A percentile compares a stretch with the other conserved stretches of the same genome.
Conservation (phyloP, 306 rosid genomes). For the Styphnolobium japonicum region DNA sequence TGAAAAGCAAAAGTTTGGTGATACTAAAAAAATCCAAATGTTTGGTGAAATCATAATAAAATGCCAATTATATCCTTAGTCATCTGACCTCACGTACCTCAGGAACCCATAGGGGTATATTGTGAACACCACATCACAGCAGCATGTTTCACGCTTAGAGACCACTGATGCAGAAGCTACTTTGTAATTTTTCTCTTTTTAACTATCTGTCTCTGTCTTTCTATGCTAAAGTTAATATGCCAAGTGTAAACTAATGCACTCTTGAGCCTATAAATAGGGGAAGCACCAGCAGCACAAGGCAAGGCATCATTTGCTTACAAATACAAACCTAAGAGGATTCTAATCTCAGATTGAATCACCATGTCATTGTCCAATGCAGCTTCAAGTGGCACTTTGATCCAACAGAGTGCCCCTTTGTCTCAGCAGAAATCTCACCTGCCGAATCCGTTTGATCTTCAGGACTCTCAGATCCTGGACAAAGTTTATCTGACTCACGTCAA, state of each 20-base stretch:
- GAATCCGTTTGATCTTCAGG: constrained; percentile 22
- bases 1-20: constrained; percentile 15
- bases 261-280: constrained; percentile 19
- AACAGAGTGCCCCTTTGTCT: not conserved
- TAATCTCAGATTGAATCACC: not conserved
- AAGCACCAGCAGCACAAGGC: not conserved
- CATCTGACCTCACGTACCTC: not conserved
- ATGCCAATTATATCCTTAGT: not conserved
- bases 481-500: constrained; percentile 31
- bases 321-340: not conserved
- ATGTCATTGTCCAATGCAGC: constrained; percentile 18
- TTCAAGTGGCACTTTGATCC: not conserved
- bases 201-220: not conserved
- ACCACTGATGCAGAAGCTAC: not conserved
- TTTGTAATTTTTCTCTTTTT: not conserved
- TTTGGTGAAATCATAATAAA: not conserved
- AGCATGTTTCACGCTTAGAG: constrained; percentile 13
- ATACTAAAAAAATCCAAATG: too few species aligned
- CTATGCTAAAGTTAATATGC: not conserved
- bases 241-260: not conserved
- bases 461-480: constrained; percentile 30
- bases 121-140: not conserved
- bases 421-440: constrained; percentile 8
- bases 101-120: not conserved
- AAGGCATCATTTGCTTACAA: not conserved